Conservation (phyloP, 345 rosid species). For the Rhodomyrtus tomentosa region DNA sequence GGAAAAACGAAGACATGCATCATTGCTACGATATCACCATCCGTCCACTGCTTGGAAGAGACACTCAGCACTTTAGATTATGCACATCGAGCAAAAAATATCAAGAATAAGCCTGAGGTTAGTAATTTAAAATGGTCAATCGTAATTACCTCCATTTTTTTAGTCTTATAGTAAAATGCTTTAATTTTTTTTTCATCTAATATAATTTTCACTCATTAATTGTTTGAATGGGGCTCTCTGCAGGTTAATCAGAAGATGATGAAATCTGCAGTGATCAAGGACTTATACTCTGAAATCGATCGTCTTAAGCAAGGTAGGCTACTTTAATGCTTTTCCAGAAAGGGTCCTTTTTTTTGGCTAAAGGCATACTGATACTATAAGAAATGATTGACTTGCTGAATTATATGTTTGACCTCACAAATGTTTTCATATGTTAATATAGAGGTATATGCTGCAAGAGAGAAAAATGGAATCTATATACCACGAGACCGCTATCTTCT, state of each 20-base stretch:
- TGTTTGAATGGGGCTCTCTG: not conserved
- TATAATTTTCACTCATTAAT: not conserved
- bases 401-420: not conserved
- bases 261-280: conserved; percentile 97
- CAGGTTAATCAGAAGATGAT: conserved; percentile 99
- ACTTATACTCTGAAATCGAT: conserved; percentile 95
- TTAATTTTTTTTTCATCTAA: not conserved
- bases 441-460: conserved; percentile 99
- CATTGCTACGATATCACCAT: conserved; percentile 95
- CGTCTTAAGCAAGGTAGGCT: conserved; percentile 83
- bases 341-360: not conserved
- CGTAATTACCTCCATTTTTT: not conserved
- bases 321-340: conserved; percentile 1
- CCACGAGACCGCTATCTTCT: conserved; percentile 86
- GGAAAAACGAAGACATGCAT: conserved; percentile 98
- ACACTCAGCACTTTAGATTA: conserved; percentile 96
- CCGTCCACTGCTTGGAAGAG: conserved; percentile 89
- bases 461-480: conserved; percentile 94
- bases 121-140: not conserved
- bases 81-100: conserved; percentile 98
- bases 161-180: not conserved
- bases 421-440: conserved; percentile 2
- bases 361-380: not conserved
- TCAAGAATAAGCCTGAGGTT: conserved; percentile 98
- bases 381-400: not conserved